These are phyloP conservation scores for Dryas integrifolia DNA, from an alignment of 331 rosid genomes.

Conservation along the genomic window DNA sequence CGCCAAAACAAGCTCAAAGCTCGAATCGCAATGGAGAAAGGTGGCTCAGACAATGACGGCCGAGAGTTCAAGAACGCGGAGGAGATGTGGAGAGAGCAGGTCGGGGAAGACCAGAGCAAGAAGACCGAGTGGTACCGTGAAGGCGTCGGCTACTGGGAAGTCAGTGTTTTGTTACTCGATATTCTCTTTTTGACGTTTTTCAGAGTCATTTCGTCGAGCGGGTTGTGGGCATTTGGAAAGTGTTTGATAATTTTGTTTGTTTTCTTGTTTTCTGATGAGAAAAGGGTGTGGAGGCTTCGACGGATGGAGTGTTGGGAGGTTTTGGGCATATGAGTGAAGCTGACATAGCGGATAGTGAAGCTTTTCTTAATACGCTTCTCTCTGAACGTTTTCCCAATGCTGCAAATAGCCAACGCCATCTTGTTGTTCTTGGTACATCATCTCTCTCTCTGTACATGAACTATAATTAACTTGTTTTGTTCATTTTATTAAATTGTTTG, in stretches of 20 bases:
- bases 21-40: slow-evolving; percentile 47
- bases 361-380: slow-evolving; percentile 58
- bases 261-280: slow-evolving; percentile 11
- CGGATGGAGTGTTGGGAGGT: slow-evolving; percentile 90
- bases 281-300: slow-evolving; percentile 76
- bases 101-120: slow-evolving; percentile 63
- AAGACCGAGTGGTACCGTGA: slow-evolving; percentile 71
- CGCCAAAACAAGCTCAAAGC: slow-evolving; percentile 1
- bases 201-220: neutral
- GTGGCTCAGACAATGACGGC: slow-evolving; percentile 72
- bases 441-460: neutral
- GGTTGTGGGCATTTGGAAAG: neutral
- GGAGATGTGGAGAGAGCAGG: slow-evolving; percentile 89
- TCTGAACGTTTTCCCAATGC: slow-evolving; percentile 50
- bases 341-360: slow-evolving; percentile 73
- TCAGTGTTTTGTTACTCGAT: slow-evolving; percentile 9
- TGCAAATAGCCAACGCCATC: slow-evolving; percentile 42
- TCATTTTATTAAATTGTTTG: neutral
- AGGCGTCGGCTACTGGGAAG: slow-evolving; percentile 95
- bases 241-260: slow-evolving; percentile 12
- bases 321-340: slow-evolving; percentile 61
- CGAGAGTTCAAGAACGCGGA: slow-evolving; percentile 61
- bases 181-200: neutral
- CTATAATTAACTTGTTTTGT: neutral
- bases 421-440: slow-evolving; percentile 73